Evolutionary conservation across 1,284 basidiomycete species (phyloP).

Genomic region (Quambalaria eucalypti): DNA sequence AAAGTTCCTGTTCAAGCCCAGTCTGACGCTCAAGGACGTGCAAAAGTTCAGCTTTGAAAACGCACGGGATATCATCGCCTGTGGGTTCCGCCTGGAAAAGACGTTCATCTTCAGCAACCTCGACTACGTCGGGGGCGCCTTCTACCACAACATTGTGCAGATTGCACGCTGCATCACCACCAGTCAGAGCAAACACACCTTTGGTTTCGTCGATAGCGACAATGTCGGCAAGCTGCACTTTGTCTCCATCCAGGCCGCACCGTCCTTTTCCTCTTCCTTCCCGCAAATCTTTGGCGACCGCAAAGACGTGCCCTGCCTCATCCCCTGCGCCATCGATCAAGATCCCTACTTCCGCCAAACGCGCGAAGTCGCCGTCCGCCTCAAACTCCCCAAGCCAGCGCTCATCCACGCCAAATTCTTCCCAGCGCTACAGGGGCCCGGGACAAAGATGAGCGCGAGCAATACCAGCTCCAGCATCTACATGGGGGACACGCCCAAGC

Average conservation of each 20-base stretch:
- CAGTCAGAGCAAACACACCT: slow-evolving; percentile 68
- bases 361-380: slow-evolving; percentile 81
- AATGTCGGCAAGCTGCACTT: slow-evolving; percentile 98
- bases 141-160: slow-evolving; percentile 89
- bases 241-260: slow-evolving; percentile 89
- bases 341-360: slow-evolving; percentile 88
- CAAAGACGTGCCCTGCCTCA: slow-evolving; percentile 79
- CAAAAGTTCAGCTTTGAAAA: slow-evolving; percentile 75
- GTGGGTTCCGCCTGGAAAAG: slow-evolving; percentile 82
- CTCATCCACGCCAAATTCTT: slow-evolving; percentile 95
- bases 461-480: slow-evolving; percentile 82
- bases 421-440: slow-evolving; percentile 90
- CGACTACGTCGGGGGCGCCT: slow-evolving; percentile 70
- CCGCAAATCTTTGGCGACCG: slow-evolving; percentile 88
- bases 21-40: slow-evolving; percentile 82
- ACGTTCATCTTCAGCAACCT: slow-evolving; percentile 96
- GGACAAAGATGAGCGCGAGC: slow-evolving; percentile 97
- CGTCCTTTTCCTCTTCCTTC: slow-evolving; percentile 96
- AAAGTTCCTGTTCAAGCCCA: slow-evolving; percentile 95
- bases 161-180: slow-evolving; percentile 87
- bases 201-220: slow-evolving; percentile 56
- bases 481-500: slow-evolving; percentile 84
- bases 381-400: slow-evolving; percentile 91
- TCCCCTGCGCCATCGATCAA: slow-evolving; percentile 98
- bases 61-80: slow-evolving; percentile 89